phyloP scores from a whole-genome alignment of 164 flowering plant genomes.

The Berberis vulgaris region DNA sequence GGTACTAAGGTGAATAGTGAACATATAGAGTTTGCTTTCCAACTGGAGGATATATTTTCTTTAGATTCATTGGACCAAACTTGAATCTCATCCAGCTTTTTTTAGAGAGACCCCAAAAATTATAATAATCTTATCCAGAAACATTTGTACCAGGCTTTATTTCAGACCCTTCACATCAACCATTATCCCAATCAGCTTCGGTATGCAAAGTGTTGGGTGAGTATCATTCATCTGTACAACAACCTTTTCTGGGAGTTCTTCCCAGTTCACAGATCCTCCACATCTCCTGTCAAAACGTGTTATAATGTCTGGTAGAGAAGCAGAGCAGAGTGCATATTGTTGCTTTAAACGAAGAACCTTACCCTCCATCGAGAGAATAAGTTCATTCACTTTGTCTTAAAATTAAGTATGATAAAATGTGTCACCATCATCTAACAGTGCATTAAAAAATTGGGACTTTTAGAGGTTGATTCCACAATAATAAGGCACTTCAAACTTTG shows the following conservation, averaged over 20 bases:
- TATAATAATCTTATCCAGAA: slow-evolving; percentile 29
- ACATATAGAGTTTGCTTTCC: slow-evolving; percentile 40
- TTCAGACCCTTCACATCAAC: slow-evolving; percentile 71
- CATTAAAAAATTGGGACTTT: too few species aligned
- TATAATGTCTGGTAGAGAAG: slow-evolving; percentile 92
- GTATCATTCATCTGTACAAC: slow-evolving; percentile 99
- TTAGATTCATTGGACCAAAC: too few species aligned
- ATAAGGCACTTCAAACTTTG: too few species aligned
- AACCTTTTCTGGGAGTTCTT: slow-evolving; percentile 84
- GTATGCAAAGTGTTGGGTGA: slow-evolving; percentile 97
- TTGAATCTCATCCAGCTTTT: too few species aligned
- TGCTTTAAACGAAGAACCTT: slow-evolving; percentile 88
- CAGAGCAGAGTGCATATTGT: slow-evolving; percentile 89
- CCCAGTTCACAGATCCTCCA: slow-evolving; percentile 59
- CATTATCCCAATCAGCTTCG: slow-evolving; percentile 86
- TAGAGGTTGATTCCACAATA: too few species aligned
- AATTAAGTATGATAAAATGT: slow-evolving; percentile 4
- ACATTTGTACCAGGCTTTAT: slow-evolving; percentile 52
- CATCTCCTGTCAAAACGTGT: slow-evolving; percentile 83
- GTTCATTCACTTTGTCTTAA: too few species aligned
- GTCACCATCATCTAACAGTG: slow-evolving; percentile 4
- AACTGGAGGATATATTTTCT: too few species aligned
- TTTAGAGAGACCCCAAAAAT: too few species aligned
- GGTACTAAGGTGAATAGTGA: not conserved
- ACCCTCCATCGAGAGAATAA: slow-evolving; percentile 46